Base-by-base conservation (phyloP, 1,139 yeast species). In the Nakaseomyces nivariensis region DNA sequence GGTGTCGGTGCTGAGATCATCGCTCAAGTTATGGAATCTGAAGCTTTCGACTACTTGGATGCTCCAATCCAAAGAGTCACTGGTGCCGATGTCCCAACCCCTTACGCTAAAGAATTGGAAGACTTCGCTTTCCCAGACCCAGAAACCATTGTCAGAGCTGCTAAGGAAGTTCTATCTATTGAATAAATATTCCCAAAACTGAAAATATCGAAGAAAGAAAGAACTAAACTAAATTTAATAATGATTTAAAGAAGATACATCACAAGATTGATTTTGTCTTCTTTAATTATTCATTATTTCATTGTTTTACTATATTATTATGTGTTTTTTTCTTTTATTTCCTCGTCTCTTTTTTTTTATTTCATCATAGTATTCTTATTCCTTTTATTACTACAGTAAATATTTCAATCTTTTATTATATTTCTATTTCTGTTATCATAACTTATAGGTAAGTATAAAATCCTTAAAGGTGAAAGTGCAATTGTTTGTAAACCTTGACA, bases 31-130 rank as follows among this genome's bases (percentile, higher is more conserved):
- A 89, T 92, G 97, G 99, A 94, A 76, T 82, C 95, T 51, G 97
- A 90, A 72, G 97, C 96, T 51, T 92, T 92, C 62, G 98, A 94
- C 74, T 87, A 89, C 79, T 81, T 94, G 71, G 99, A 94, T 72
- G 96, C 98, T 56, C 99, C 99, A 61, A 92, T 92, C 60, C 95
- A 85, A 75, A 88, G 98, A 78, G 94, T 90, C 65, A 94, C 98
- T 54, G 98, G 98, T 71, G 95, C 97, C 68, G 99, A 94, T 75
- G 97, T 90, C 37, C 98, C 99, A 69, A 94, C 98, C 61, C 99
- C 99, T 58, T 94, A 94, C 70, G 96, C 97, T 61, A 80, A 82
- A 72, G 94, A 85, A 74, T 81, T 94, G 69, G 99, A 94, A 79
- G 95, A 86, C 74, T 87, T 92, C 69, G 97, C 98, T 52, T 92